Percentiles rank a stretch among this genome's conserved stretches.
Evolutionary conservation across 306 rosid genomes (phyloP).

Genomic region (Ochetophila trinervis): DNA sequence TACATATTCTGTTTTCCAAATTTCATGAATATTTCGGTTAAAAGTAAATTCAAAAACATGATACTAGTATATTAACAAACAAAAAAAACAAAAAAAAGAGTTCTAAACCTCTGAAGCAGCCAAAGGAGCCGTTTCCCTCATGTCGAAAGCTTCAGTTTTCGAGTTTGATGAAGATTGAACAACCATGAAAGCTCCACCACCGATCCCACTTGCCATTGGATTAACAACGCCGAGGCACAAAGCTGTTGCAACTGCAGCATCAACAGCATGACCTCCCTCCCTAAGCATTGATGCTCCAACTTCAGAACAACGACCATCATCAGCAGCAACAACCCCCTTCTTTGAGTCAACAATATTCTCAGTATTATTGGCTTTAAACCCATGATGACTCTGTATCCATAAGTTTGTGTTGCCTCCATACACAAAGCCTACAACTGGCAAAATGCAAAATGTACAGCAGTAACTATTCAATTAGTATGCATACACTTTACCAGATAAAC

Average conservation of each 20-base stretch:
- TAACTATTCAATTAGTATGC: no score
- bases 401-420: conserved; percentile 30
- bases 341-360: conserved; percentile 52
- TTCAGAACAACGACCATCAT: conserved; percentile 75
- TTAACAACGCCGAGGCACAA: conserved; percentile 79
- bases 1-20: conserved; percentile 67
- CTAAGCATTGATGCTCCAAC: conserved; percentile 69
- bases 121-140: conserved; percentile 90
- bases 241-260: conserved; percentile 89
- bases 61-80: conserved; percentile 20
- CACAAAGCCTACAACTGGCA: conserved; percentile 44
- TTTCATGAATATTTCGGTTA: neutral
- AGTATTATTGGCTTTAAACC: conserved; percentile 7
- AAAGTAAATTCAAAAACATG: neutral
- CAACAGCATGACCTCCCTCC: conserved; percentile 88
- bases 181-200: conserved; percentile 84
- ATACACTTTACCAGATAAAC: no score
- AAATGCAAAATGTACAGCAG: neutral
- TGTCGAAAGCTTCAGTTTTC: conserved; percentile 61
- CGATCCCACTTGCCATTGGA: conserved; percentile 76
- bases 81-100: neutral
- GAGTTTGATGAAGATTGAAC: conserved; percentile 57
- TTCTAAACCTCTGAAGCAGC: conserved; percentile 76
- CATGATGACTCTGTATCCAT: conserved; percentile 21
- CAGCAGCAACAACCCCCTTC: conserved; percentile 80